phyloP scores from a whole-genome alignment of 495 filamentous ascomycete genomes.

The Neurospora discreta region DNA sequence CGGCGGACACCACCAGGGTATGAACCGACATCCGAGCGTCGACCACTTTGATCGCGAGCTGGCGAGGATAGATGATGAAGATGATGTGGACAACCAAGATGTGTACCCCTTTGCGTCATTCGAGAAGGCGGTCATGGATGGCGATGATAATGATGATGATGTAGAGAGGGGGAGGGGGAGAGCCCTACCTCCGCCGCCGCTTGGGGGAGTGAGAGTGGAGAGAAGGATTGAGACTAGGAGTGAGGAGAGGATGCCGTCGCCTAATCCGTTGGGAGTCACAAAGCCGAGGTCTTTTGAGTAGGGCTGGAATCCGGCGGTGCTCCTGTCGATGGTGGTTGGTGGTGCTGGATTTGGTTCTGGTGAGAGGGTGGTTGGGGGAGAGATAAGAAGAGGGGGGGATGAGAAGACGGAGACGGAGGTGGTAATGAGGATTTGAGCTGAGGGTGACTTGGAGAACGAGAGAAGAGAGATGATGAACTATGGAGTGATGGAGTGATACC shows the following conservation, averaged over 20 bases:
- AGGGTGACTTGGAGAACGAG: background rate
- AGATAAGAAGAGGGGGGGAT: background rate
- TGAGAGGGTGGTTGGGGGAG: background rate
- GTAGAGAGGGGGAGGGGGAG: background rate
- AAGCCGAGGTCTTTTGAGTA: background rate
- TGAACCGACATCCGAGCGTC: background rate
- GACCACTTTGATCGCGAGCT: conserved; percentile 6
- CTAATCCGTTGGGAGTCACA: too few relatives aligned
- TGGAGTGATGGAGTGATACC: background rate
- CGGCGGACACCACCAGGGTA: background rate
- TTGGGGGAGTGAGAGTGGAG: background rate
- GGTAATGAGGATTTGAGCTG: background rate
- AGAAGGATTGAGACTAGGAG: background rate
- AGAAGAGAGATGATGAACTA: background rate
- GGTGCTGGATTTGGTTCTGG: background rate
- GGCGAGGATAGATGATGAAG: conserved; percentile 4
- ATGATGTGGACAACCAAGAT: background rate
- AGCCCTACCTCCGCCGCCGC: background rate
- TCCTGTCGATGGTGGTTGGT: background rate
- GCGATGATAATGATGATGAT: background rate
- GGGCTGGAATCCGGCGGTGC: background rate
- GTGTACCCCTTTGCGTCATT: background rate
- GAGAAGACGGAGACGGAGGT: background rate
- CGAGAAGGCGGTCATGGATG: background rate
- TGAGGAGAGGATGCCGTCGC: background rate